Conservation (phyloP, 1,139 yeast genomes). For the Kodamaea fungicola region DNA sequence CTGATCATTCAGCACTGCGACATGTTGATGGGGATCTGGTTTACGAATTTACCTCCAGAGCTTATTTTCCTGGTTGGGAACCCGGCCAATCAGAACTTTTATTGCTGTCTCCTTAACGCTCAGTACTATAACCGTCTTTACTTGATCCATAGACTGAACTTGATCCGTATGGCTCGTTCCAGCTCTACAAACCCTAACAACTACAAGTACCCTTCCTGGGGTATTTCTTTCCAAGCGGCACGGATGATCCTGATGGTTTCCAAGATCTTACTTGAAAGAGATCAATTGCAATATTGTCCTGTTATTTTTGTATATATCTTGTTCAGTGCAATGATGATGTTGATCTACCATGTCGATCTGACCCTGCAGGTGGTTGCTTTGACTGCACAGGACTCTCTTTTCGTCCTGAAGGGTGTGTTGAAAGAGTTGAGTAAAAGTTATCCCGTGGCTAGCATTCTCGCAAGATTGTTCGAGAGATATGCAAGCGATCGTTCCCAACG, state of each 20-base stretch:
- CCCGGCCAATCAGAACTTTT: conserved; percentile 48
- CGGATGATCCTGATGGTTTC: conserved; percentile 71
- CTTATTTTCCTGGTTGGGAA: conserved; percentile 63
- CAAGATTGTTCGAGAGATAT: conserved; percentile 42
- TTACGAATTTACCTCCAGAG: conserved; percentile 62
- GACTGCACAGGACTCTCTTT: conserved; percentile 57
- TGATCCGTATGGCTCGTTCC: conserved; percentile 49
- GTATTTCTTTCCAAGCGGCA: conserved; percentile 82
- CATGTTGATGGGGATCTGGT: conserved; percentile 78
- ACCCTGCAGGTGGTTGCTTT: conserved; percentile 53
- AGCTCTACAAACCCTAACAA: conserved; percentile 43
- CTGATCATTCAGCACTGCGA: conserved; percentile 71
- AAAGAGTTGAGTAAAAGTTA: conserved; percentile 48
- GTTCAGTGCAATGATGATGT: conserved; percentile 69
- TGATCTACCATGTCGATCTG: conserved; percentile 71
- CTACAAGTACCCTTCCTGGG: conserved; percentile 74
- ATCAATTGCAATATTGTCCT: conserved; percentile 53
- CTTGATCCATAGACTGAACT: conserved; percentile 69
- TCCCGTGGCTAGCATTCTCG: conserved; percentile 43
- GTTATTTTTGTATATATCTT: conserved; percentile 55
- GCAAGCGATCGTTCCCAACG: conserved; percentile 45
- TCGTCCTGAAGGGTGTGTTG: conserved; percentile 49
- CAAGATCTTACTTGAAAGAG: conserved; percentile 53
- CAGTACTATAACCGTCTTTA: conserved; percentile 73
- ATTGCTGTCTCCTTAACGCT: conserved; percentile 61